These are phyloP conservation scores for Cladosporium phlei DNA, from an alignment of 2,329 filamentous ascomycete genomes.

Conservation along the genomic window DNA sequence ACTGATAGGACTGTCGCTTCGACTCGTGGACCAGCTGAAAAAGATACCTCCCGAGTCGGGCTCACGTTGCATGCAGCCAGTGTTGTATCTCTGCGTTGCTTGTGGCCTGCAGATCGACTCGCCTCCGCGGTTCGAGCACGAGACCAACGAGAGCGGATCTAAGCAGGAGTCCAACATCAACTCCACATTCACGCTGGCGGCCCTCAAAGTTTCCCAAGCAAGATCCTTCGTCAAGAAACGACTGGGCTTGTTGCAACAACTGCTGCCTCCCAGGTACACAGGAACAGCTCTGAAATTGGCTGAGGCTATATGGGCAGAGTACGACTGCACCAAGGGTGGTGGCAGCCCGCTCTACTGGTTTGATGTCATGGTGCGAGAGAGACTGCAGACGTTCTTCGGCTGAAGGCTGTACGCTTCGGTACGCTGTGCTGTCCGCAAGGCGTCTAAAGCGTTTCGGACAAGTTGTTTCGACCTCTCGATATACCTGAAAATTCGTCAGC, in stretches of 20 bases:
- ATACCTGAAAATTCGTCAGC: too few species aligned
- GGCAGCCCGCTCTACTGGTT: conserved; percentile 2
- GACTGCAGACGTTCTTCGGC: conserved; percentile 2
- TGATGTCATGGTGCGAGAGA: conserved; percentile 6
- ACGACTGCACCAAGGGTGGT: background rate
- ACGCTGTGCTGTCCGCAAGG: background rate
- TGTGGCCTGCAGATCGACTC: conserved; percentile 7
- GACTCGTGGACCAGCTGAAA: conserved; percentile 9
- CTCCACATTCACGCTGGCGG: background rate
- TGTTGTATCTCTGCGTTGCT: conserved; percentile 15
- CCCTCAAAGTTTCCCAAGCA: background rate
- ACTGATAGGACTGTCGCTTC: background rate
- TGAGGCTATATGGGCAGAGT: conserved; percentile 6
- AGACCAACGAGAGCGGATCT: too few species aligned
- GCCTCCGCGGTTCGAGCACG: background rate
- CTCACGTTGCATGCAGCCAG: conserved; percentile 15
- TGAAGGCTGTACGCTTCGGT: background rate
- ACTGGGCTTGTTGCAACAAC: conserved; percentile 3
- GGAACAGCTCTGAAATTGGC: background rate
- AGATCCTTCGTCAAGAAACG: conserved; percentile 1
- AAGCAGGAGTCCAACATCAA: background rate
- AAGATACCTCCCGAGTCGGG: conserved; percentile 14
- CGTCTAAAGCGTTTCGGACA: too few species aligned
- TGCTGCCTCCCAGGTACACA: background rate
- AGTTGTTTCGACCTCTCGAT: too few species aligned